These are phyloP conservation scores for Cladosporium sp. DNA, from an alignment of 2,329 filamentous ascomycete species.

Conservation along the genomic window DNA sequence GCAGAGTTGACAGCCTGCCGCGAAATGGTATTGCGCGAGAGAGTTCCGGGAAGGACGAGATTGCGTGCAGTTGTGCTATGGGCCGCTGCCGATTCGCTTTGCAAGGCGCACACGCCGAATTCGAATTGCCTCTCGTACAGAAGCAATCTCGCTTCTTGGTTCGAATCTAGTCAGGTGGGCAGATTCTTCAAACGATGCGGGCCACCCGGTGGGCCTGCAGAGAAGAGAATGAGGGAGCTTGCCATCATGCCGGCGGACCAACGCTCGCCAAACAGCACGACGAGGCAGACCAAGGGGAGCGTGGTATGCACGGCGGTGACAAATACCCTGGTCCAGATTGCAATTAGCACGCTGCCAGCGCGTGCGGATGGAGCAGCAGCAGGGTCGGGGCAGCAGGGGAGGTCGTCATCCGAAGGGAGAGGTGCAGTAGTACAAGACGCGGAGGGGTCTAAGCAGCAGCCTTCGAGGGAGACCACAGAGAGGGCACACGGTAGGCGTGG, in stretches of 20 bases:
- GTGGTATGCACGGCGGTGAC: conserved; percentile 4
- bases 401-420: conserved; percentile 16
- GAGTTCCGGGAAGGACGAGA: conserved; percentile 7
- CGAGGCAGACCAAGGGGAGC: conserved; percentile 6
- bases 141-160: conserved; percentile 7
- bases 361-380: conserved; percentile 11
- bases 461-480: too few species aligned
- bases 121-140: background rate
- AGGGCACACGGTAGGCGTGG: background rate
- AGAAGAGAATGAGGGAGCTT: background rate
- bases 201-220: conserved; percentile 14
- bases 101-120: background rate
- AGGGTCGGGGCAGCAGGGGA: conserved; percentile 7
- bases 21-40: background rate
- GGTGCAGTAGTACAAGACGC: conserved; percentile 20
- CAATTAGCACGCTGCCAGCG: conserved; percentile 6
- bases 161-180: background rate
- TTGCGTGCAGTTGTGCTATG: background rate
- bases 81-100: background rate
- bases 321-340: conserved; percentile 13
- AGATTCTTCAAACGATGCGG: conserved; percentile 10
- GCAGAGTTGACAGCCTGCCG: background rate
- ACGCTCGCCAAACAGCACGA: background rate
- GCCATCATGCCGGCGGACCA: background rate
- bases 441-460: background rate